Base-by-base conservation (phyloP, 164 flowering plant species). In the Berberis thunbergii region DNA sequence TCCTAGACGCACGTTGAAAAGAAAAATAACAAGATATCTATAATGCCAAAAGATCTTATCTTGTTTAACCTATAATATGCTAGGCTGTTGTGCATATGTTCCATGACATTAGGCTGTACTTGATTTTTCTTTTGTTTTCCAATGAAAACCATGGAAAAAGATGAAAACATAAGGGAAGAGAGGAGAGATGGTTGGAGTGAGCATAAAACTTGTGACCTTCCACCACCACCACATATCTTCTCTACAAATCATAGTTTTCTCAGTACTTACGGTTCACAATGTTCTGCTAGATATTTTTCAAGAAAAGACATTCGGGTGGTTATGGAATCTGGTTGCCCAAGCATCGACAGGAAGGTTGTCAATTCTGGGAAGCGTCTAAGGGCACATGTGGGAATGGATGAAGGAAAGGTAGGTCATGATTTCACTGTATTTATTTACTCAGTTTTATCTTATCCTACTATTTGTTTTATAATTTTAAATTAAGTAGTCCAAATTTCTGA, bases 361-460 rank as follows among this genome's bases (percentile, higher is more conserved):
- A 92, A 92, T 77, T 89, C 96, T 9, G 98, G 88, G 45, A 92
- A 92, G 80, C 95, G 95, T 10, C 70, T 92, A 53, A 80, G 96
- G 67, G 87, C 86, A 56, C 80, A 82, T 78, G 77, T 92, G 54
- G 86, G 83, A 55, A 72, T 92, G 53, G 81, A 81, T 61, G 98
- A 92, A 78, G 82, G 85, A 78, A 77, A 77, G 81, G 98, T 92
- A 79, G 63, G 89, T 74, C 11, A 6, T 7, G 54, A 42, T 41
- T 58, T 42, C 4, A 40, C 49, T 12, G 7, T n/a, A 4, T 26
- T 61, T 3, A 2, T 38, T 6, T 26, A 26, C 43, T 61, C 43
- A 48, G 26, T 48, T 10, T 58, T 42, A 43, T 43, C 6, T 39
- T 41, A 7, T 5, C 40, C 26, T 26, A 26, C 26, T 26, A 26